These are phyloP conservation scores for Aspergillus affinis DNA, from an alignment of 495 filamentous ascomycete species.

Conservation along the genomic window DNA sequence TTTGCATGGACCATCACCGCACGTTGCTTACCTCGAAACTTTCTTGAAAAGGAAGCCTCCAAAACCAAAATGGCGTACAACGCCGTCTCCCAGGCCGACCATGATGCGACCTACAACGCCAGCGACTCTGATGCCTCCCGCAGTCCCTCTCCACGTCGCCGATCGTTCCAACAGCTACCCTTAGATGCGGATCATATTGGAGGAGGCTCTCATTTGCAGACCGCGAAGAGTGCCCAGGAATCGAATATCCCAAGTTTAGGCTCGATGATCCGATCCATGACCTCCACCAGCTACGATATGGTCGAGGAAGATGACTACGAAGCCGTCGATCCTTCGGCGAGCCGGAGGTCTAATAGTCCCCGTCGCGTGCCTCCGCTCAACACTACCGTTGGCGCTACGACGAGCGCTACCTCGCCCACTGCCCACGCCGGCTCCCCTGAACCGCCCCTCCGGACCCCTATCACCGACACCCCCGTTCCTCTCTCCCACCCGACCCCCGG, in stretches of 20 bases:
- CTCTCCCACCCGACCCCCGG: conserved; percentile 78
- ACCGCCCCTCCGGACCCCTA: conserved; percentile 60
- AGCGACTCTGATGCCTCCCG: conserved; percentile 35
- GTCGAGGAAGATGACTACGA: conserved; percentile 50
- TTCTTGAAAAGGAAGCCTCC: conserved; percentile 6
- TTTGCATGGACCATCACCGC: conserved; percentile 19
- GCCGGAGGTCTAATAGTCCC: conserved; percentile 27
- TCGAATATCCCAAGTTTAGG: conserved; percentile 27
- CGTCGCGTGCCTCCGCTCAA: conserved; percentile 36
- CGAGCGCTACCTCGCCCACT: not conserved
- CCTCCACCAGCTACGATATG: conserved; percentile 43
- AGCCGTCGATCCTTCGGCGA: conserved; percentile 31
- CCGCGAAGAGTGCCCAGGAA: conserved; percentile 27
- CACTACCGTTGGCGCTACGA: conserved; percentile 29
- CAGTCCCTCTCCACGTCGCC: conserved; percentile 28
- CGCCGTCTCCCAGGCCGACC: conserved; percentile 44
- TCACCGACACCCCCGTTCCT: conserved; percentile 54
- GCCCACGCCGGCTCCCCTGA: conserved; percentile 32
- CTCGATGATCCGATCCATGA: conserved; percentile 46
- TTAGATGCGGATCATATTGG: conserved; percentile 30
- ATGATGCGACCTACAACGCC: conserved; percentile 40
- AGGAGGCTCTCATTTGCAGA: conserved; percentile 23
- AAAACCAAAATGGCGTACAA: conserved; percentile 46
- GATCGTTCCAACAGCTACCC: conserved; percentile 30
- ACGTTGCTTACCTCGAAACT: not conserved